Evolutionary conservation across 495 filamentous ascomycete genomes (phyloP).

Genomic region (Aspergillus bridgeri): DNA sequence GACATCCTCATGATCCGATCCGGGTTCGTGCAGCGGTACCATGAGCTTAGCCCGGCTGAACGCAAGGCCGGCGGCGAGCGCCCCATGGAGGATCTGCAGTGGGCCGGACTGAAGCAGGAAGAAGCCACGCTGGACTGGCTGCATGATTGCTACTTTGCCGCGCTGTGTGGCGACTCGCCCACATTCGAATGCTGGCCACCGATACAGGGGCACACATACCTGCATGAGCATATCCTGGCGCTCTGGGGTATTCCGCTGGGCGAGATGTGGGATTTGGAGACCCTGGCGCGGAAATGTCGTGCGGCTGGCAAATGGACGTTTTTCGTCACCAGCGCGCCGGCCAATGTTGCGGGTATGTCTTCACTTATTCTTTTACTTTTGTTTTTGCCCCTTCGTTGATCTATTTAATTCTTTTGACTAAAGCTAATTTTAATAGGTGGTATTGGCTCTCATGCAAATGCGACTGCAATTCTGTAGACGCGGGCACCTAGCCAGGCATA

Average conservation of each 20-base stretch:
- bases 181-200: slow-evolving; percentile 63
- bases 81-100: slow-evolving; percentile 45
- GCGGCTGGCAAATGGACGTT: slow-evolving; percentile 60
- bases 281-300: slow-evolving; percentile 42
- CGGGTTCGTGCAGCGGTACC: slow-evolving; percentile 59
- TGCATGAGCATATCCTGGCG: slow-evolving; percentile 63
- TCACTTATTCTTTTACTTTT: neutral
- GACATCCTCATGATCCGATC: slow-evolving; percentile 68
- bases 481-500: neutral
- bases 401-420: slow-evolving; percentile 3
- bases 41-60: slow-evolving; percentile 37
- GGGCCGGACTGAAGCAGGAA: slow-evolving; percentile 57
- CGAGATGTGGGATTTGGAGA: slow-evolving; percentile 60
- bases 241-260: slow-evolving; percentile 62
- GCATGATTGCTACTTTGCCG: slow-evolving; percentile 64
- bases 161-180: slow-evolving; percentile 58
- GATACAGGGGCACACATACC: slow-evolving; percentile 37
- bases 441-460: slow-evolving; percentile 30
- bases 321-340: slow-evolving; percentile 60
- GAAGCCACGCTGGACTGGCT: slow-evolving; percentile 58
- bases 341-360: slow-evolving; percentile 49
- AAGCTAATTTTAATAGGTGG: slow-evolving; percentile 12
- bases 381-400: neutral
- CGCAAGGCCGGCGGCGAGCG: slow-evolving; percentile 37
- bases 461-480: slow-evolving; percentile 49